Conservation (phyloP, 192 early-diverging fungal genomes). For the Rhizophlyctis rosea region DNA sequence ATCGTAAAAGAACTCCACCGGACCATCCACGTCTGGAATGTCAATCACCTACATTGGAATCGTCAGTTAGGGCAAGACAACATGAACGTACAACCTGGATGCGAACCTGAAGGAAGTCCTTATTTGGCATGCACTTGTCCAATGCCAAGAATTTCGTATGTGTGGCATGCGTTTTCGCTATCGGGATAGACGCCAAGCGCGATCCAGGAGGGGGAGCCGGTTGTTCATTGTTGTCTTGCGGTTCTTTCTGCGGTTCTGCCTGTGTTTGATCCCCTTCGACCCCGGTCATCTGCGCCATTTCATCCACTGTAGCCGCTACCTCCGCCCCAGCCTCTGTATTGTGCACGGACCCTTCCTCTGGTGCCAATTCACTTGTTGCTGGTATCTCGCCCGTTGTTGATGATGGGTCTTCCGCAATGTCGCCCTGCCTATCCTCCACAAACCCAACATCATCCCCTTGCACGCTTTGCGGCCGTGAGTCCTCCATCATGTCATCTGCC, state of each 20-base stretch:
- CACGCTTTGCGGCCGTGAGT: neutral
- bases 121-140: constrained; percentile 85
- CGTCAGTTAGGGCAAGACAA: neutral
- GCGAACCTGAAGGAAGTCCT: constrained; percentile 80
- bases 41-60: constrained; percentile 34
- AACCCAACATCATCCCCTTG: too few species aligned
- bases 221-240: neutral
- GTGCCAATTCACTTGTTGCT: neutral
- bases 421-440: neutral
- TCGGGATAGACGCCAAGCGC: neutral
- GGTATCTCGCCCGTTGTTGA: neutral
- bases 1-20: constrained; percentile 69
- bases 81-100: neutral
- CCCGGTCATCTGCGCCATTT: neutral
- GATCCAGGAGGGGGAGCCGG: neutral
- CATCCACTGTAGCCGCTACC: neutral
- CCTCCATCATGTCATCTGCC: neutral
- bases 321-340: constrained; percentile 2
- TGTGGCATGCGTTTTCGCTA: neutral
- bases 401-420: neutral
- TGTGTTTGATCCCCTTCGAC: constrained; percentile 1
- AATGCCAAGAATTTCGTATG: constrained; percentile 83
- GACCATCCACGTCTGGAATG: constrained; percentile 25
- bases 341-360: constrained; percentile 1
- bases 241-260: neutral